Percentiles rank a stretch among this genome's conserved stretches.
Evolutionary conservation across 1,284 basidiomycete genomes (phyloP).

Genomic region (Ceratobasidium sp.): DNA sequence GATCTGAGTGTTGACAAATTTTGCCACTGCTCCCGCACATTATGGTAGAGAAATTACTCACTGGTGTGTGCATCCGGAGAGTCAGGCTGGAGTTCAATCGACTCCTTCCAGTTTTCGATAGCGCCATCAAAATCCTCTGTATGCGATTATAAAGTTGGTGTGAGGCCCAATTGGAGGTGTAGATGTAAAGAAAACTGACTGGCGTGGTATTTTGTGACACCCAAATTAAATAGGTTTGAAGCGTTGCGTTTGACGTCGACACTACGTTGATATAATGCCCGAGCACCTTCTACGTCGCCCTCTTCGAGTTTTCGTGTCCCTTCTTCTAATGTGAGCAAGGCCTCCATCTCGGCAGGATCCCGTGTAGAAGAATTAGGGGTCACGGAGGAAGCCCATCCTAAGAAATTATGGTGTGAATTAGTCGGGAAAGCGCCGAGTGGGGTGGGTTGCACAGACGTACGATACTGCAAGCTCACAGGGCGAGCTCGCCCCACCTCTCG

Average conservation of each 20-base stretch:
- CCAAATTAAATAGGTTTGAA: constrained; percentile 82
- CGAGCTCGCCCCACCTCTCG: neutral
- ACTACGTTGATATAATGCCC: constrained; percentile 81
- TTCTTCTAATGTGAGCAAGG: constrained; percentile 83
- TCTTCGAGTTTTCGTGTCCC: constrained; percentile 90
- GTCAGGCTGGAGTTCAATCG: constrained; percentile 81
- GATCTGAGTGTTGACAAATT: constrained; percentile 63
- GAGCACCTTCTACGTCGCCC: constrained; percentile 86
- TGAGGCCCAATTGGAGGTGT: constrained; percentile 24
- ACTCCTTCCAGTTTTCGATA: constrained; percentile 88
- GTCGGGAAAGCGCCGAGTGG: neutral
- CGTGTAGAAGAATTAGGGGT: constrained; percentile 80
- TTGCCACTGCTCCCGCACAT: constrained; percentile 44
- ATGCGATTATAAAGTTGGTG: constrained; percentile 47
- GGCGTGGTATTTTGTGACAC: constrained; percentile 88
- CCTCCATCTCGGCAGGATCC: constrained; percentile 87
- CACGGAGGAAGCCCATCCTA: constrained; percentile 86
- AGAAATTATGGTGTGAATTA: neutral
- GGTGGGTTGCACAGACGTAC: neutral
- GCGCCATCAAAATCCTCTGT: constrained; percentile 87
- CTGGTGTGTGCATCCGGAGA: constrained; percentile 94
- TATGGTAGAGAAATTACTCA: constrained; percentile 57
- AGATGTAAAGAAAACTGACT: constrained; percentile 62
- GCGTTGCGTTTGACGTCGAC: constrained; percentile 83
- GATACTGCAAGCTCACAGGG: neutral